Base-by-base conservation (phyloP, 495 filamentous ascomycete species). In the Astrocystis sublimbata region DNA sequence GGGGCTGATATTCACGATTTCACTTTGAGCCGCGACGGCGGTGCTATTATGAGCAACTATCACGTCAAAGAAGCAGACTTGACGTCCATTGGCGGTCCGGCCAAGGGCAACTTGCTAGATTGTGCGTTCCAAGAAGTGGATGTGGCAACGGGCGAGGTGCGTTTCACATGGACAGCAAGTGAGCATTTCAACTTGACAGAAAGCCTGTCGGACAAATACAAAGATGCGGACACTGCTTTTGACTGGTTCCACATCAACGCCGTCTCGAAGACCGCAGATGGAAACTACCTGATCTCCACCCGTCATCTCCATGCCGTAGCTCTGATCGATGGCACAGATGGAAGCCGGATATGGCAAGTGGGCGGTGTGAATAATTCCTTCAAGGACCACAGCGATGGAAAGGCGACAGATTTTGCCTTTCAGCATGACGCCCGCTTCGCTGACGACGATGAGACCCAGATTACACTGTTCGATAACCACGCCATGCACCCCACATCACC, bases 211-310 rank as follows among this genome's bases (percentile, higher is more conserved):
- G 75, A 42, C 68, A 66, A 58, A 68, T 65, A 58, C 38, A 23
- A 8, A 7, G 63, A 61, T 21, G 26, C n/a, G 3, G 9, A 17
- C 0, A 54, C 76, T 36, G 79, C 82, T 4, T 86, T 79, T 76
- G 82, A 87, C 69, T 86, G 81, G 68, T 86, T 86, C 73, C 83
- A 85, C 70, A 81, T 87, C 70, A 86, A 86, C 66, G 82, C 81
- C 17, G 71, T 86, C 51, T 83, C 85, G 55, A 85, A 84, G 65
- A 80, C 84, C 60, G 47, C 41, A 3, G 75, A 79, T 4, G 83
- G 83, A 4, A 79, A 85, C 70, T 86, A 86, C 62, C 66, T 86
- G 38, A 79, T 86, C 26, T 86, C 83, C 1, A 78, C 77, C 6
- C 81, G 85, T 4, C 79, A 86, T 65, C 79, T 77, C 0, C 76